Base-by-base conservation (phyloP, 345 rosid species). In the Bruguiera parviflora region DNA sequence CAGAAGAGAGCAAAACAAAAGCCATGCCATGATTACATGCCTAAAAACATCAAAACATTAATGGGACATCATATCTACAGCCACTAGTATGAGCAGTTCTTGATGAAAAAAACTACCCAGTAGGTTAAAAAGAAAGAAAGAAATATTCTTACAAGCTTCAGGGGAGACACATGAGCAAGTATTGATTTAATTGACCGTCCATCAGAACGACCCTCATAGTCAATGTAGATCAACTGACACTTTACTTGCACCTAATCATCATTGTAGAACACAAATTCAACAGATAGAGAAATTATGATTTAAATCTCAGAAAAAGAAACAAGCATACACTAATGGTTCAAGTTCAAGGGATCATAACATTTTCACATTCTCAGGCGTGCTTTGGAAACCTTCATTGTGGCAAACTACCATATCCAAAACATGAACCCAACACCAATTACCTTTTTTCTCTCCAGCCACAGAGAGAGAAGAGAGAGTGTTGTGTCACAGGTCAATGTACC, bases 141-240 rank as follows among this genome's bases (percentile, higher is more conserved):
- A 71, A 53, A 24, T 46, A 62, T 58, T 20, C 96, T 71, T 90
- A 95, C 99, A 64, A 95, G 96, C 79, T 95, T 95, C 53, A 92
- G 79, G 69, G 99, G 98, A 62, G 98, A 83, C 64, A 90, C 99
- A 73, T 90, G 98, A 19, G 96, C 86, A 73, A 95, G 93, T 80
- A 86, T 90, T 66, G 98, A 87, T 80, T 92, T 95, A 81, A 92
- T 84, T 53, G 99, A 91, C 37, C 97, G 90, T 66, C 93, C 92
- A 75, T 95, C 98, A 69, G 99, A 89, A 16, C 99, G 96, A 47
- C 99, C 99, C 79, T 95, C 99, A 28, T 82, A 92, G 68, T 95
- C 99, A 81, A 90, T 85, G 71, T 88, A 90, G 67, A 87, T 82
- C 75, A 95, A 78, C 21, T 88, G 82, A 77, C 96, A 92, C 80